These are phyloP conservation scores for Cladorrhinum samala DNA, from an alignment of 495 filamentous ascomycete genomes.

Conservation along the genomic window DNA sequence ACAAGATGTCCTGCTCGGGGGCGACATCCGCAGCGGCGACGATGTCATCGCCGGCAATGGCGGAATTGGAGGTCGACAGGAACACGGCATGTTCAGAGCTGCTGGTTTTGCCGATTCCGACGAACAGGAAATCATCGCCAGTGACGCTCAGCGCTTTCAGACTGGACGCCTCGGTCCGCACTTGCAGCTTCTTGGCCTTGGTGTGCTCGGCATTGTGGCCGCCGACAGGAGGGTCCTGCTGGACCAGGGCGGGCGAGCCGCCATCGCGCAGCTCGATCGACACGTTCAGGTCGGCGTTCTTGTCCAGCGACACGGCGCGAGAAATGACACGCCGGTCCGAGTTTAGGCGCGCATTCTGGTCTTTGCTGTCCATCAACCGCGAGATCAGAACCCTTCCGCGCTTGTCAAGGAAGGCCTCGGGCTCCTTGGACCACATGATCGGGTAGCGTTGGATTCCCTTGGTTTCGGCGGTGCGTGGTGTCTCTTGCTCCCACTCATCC, in stretches of 20 bases:
- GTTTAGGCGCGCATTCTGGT: constrained; percentile 6
- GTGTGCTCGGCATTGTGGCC: no score
- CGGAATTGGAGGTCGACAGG: background rate
- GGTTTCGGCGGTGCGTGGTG: background rate
- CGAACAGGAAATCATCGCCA: background rate
- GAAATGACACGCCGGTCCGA: background rate
- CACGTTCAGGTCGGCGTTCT: background rate
- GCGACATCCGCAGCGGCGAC: background rate
- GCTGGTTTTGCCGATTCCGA: background rate
- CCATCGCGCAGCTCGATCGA: background rate
- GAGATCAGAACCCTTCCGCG: background rate
- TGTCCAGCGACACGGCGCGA: background rate
- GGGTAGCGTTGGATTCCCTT: background rate
- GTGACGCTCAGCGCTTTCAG: background rate
- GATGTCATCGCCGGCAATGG: background rate
- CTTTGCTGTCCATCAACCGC: background rate
- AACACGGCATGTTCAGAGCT: background rate
- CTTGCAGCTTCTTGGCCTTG: background rate
- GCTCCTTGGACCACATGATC: constrained; percentile 27
- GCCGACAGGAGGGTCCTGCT: background rate
- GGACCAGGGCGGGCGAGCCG: background rate
- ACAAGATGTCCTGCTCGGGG: background rate
- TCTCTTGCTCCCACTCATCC: constrained; percentile 9
- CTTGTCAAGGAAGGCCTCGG: constrained; percentile 21
- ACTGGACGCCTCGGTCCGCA: background rate